Conservation (phyloP, 163 green algal genomes). For the Prototheca cutis region DNA sequence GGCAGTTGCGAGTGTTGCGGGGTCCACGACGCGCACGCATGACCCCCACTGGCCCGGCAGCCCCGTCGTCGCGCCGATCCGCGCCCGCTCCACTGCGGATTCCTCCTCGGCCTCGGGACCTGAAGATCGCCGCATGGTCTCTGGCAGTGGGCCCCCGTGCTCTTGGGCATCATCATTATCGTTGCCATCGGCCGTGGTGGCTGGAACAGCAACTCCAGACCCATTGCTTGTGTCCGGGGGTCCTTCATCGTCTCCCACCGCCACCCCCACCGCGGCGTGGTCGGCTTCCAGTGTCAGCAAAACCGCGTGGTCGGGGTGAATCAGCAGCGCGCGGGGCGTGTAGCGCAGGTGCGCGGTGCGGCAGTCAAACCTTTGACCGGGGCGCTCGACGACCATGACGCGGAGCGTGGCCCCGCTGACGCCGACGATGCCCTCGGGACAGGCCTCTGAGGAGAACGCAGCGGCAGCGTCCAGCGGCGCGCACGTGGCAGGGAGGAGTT, state of each 20-base stretch:
- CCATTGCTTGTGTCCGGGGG: no score
- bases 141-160: constrained; percentile 15
- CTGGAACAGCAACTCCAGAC: no score
- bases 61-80: constrained; percentile 67
- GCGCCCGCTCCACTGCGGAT: constrained; percentile 55
- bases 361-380: constrained; percentile 91
- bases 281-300: constrained; percentile 78
- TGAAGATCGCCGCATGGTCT: constrained; percentile 1
- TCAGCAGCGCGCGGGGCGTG: constrained; percentile 80
- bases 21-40: constrained; percentile 82
- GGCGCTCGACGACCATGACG: constrained; percentile 83
- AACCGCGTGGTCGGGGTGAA: constrained; percentile 58
- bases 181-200: not conserved
- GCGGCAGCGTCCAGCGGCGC: constrained; percentile 80
- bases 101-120: constrained; percentile 67
- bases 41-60: constrained; percentile 72
- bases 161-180: not conserved
- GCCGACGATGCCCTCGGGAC: constrained; percentile 91
- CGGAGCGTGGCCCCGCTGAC: constrained; percentile 77
- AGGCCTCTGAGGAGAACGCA: constrained; percentile 84
- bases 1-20: constrained; percentile 31
- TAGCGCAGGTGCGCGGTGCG: constrained; percentile 63
- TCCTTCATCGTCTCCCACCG: no score
- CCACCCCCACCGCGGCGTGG: constrained; percentile 54
- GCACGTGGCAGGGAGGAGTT: constrained; percentile 86